Evolutionary conservation across 768 basidiomycete species (phyloP).

Genomic region (Melanogaster broomeanus): DNA sequence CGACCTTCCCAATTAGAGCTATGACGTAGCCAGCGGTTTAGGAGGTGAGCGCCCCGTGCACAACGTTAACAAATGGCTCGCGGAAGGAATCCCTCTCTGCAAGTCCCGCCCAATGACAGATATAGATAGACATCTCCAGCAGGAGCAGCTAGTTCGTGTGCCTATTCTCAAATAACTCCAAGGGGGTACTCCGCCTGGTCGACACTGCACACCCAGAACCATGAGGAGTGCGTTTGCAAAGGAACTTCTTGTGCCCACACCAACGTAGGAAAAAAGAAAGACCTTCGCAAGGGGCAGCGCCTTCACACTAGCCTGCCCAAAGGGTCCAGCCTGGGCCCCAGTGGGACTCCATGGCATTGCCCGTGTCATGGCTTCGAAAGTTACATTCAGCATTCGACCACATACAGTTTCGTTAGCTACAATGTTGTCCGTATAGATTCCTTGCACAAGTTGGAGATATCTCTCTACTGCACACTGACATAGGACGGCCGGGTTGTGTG

Average conservation of each 20-base stretch:
- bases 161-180: too few species aligned
- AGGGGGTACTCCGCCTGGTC: too few species aligned
- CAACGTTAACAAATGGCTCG: too few species aligned
- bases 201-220: too few species aligned
- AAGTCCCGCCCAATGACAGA: too few species aligned
- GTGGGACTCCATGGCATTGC: slow-evolving; percentile 67
- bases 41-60: too few species aligned
- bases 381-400: neutral
- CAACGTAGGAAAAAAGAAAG: slow-evolving; percentile 70
- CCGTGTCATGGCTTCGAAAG: slow-evolving; percentile 18
- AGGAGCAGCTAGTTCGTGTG: too few species aligned
- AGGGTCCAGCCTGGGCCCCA: slow-evolving; percentile 50
- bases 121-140: too few species aligned
- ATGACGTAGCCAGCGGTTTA: too few species aligned
- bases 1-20: too few species aligned
- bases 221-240: slow-evolving; percentile 52
- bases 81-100: too few species aligned
- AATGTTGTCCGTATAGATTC: neutral
- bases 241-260: slow-evolving; percentile 56
- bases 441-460: slow-evolving; percentile 78
- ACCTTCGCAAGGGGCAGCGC: slow-evolving; percentile 54
- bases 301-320: slow-evolving; percentile 54
- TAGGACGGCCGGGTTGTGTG: slow-evolving; percentile 9
- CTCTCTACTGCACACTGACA: slow-evolving; percentile 87
- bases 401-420: neutral